Evolutionary conservation across 75 land plant species (phyloP).

Genomic region (Pinus taeda): DNA sequence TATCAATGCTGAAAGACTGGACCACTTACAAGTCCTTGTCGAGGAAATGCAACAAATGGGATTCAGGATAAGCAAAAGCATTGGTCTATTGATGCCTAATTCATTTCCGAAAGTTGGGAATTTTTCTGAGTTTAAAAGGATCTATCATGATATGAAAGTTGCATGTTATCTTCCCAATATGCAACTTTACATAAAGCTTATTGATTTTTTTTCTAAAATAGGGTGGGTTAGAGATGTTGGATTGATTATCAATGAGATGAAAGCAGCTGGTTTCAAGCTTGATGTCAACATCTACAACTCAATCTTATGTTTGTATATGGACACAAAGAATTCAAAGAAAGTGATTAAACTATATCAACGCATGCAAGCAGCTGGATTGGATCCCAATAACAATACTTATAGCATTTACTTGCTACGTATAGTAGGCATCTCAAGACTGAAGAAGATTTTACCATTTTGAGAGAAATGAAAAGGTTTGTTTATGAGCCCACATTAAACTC

Average conservation of each 20-base stretch:
- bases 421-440: conserved; percentile 68
- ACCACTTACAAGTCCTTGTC: conserved; percentile 67
- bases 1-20: conserved; percentile 50
- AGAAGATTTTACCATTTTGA: conserved; percentile 53
- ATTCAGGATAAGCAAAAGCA: conserved; percentile 66
- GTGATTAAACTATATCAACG: conserved; percentile 40
- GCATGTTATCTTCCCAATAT: conserved; percentile 79
- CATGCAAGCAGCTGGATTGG: conserved; percentile 48
- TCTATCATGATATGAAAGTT: conserved; percentile 74
- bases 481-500: conserved; percentile 58
- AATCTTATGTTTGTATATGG: conserved; percentile 58
- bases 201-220: conserved; percentile 48
- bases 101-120: conserved; percentile 66
- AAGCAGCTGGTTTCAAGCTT: conserved; percentile 67
- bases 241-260: conserved; percentile 69
- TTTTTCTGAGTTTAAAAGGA: conserved; percentile 64
- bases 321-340: conserved; percentile 50
- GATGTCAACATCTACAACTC: conserved; percentile 68
- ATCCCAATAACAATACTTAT: conserved; percentile 65
- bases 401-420: conserved; percentile 73
- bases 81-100: conserved; percentile 60
- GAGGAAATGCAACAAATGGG: conserved; percentile 80
- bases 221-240: conserved; percentile 66
- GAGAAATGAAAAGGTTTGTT: conserved; percentile 18
- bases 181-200: conserved; percentile 67